A percentile compares a stretch with the other conserved stretches of the same genome.
phyloP scores from a whole-genome alignment of 2,329 filamentous ascomycete species.

The Neoarthrinium moseri region DNA sequence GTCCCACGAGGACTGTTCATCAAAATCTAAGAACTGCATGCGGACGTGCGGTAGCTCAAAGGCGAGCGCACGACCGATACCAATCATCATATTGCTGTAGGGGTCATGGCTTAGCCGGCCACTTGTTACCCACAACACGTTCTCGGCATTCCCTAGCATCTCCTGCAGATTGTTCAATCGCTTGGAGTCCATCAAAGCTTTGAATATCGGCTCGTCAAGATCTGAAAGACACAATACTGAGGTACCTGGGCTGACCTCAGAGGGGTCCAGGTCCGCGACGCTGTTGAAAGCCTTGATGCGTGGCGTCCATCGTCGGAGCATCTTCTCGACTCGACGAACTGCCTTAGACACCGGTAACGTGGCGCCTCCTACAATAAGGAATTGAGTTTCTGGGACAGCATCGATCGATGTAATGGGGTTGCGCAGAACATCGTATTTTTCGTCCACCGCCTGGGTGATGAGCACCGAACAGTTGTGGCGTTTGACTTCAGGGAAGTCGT shows the following conservation, averaged over 20 bases:
- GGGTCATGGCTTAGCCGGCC: neutral
- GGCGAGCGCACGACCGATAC: neutral
- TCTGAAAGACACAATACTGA: constrained; percentile 17
- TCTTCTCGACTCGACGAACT: no score
- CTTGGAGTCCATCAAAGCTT: constrained; percentile 12
- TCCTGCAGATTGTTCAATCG: constrained; percentile 9
- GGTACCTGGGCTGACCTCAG: no score
- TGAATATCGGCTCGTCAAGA: constrained; percentile 29
- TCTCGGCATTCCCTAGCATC: no score
- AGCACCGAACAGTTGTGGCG: constrained; percentile 18
- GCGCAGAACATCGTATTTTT: constrained; percentile 7
- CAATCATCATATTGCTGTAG: neutral
- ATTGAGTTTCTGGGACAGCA: no score
- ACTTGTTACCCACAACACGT: constrained; percentile 13
- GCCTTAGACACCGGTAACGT: no score
- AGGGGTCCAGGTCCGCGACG: no score
- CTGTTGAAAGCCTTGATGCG: no score
- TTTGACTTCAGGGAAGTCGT: constrained; percentile 6
- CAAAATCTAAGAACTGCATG: neutral
- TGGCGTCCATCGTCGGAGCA: no score
- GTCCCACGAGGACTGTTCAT: neutral
- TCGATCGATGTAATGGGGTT: no score
- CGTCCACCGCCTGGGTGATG: constrained; percentile 30
- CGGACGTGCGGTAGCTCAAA: constrained; percentile 1
- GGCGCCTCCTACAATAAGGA: no score